Conservation (phyloP, 768 basidiomycete genomes). For the Dentipellis fragilis region DNA sequence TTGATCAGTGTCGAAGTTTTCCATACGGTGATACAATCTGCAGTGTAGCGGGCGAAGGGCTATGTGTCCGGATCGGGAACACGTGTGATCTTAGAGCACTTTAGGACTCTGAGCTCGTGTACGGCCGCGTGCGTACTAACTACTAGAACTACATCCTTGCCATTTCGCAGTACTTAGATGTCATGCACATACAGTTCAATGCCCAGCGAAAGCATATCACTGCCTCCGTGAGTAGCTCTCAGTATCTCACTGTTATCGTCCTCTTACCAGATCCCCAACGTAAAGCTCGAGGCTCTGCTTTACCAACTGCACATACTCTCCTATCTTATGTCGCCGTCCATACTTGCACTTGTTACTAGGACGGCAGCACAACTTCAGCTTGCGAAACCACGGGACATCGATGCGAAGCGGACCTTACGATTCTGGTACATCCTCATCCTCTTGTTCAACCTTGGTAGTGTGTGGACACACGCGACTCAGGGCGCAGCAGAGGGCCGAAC, state of each 20-base stretch:
- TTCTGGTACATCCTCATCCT: slow-evolving; percentile 55
- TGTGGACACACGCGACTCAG: slow-evolving; percentile 52
- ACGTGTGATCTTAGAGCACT: too few relatives aligned
- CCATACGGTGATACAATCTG: too few relatives aligned
- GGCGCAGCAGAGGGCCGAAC: slow-evolving; percentile 48
- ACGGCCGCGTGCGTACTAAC: too few relatives aligned
- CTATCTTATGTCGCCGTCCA: slow-evolving; percentile 65
- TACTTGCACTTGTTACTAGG: slow-evolving; percentile 46
- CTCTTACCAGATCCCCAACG: neutral
- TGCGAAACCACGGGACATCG: slow-evolving; percentile 56
- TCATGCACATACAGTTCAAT: slow-evolving; percentile 28
- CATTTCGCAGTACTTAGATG: slow-evolving; percentile 9
- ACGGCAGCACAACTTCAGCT: slow-evolving; percentile 55
- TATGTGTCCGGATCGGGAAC: too few relatives aligned
- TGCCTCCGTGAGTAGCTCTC: slow-evolving; percentile 39
- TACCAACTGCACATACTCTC: slow-evolving; percentile 69
- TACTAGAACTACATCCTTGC: neutral
- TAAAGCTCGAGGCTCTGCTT: slow-evolving; percentile 58
- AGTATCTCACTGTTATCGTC: slow-evolving; percentile 7
- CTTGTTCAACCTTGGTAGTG: slow-evolving; percentile 43
- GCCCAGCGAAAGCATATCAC: slow-evolving; percentile 64
- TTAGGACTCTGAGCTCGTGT: too few relatives aligned
- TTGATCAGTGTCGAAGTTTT: too few relatives aligned
- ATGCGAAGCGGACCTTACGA: slow-evolving; percentile 54
- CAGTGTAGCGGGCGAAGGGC: too few relatives aligned